Base-by-base conservation (phyloP, 305 asterid genomes). In the Striga hermonthica region DNA sequence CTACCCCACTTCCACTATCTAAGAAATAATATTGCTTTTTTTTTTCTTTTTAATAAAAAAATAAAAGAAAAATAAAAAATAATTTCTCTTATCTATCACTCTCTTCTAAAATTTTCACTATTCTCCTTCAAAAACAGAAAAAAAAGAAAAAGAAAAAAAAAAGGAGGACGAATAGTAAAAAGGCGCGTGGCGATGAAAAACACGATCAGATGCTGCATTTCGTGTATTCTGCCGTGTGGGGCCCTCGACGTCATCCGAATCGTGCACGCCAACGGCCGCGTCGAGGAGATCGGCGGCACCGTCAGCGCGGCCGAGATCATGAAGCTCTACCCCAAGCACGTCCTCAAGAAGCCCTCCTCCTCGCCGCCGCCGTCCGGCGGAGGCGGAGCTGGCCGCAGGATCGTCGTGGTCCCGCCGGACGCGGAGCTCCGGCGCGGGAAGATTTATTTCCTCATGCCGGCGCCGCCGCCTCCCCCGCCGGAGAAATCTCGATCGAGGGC, bases 211-310 rank as follows among this genome's bases (percentile, higher is more conserved):
- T 91, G 98, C 76, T 91, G 98, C 95, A 91, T 91, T 82, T 91
- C 98, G 13, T 91, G 98, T 89, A 91, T 91, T 74, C 87, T 91
- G 14, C 98, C 98, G 13, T 91, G 96, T 71, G 98, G 98, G 5
- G 83, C 89, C 7, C 95, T 91, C 8, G 98, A 91, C 77, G 98
- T 91, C 67, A 78, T 91, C 77, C 82, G 98, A 53, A 89, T 91
- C 40, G 96, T 91, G n/a, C 98, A 91, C 63, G 69, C 89, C 3
- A 85, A 87, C 48, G 98, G 98, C 44, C 80, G 83, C 40, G 98
- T 91, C 4, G 98, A 91, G 45, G 98, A 89, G 62, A 68, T 91
- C 66, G 76, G 86, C 36, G 91, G 92, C 67, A 65, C 83, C 7
- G 78, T 89, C 0, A 85, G 67, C 65, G 98, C 98, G 0, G 82